Base-by-base conservation (phyloP, 805 yeast species). In the Candida ficus region DNA sequence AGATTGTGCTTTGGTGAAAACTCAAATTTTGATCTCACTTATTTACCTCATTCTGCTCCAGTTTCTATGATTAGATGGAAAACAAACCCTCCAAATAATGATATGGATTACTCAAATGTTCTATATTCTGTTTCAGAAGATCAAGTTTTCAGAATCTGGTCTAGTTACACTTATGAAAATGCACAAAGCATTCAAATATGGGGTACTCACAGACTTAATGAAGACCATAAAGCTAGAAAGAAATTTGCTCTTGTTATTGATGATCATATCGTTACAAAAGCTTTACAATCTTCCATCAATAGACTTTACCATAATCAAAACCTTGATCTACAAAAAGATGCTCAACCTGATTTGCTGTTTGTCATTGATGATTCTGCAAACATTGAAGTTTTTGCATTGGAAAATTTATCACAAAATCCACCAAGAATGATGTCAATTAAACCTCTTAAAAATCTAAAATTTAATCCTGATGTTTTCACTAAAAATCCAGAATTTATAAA, bases 51-150 rank as follows among this genome's bases (percentile, higher is more conserved):
- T 54, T 78, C 81, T 2, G 54, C 69, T 1, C 70, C 70, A 39
- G 76, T 89, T 1, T 68, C 78, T 0, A 65, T 67, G 26, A 56
- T 81, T 29, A 66, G 80, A 41, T 83, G 91, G 90, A 72, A 76
- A 45, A 19, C 28, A 16, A 31, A 29, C 23, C 21, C 19, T n/a
- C 59, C 47, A 37, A 56, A 54, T 40, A 61, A 51, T 48, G 64
- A 56, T n/a, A 28, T 33, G 14, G 26, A 38, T 19, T 70, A 66
- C 31, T 70, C 70, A 14, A 74, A 78, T 42, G 67, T 75, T 1
- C 61, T 89, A 6, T 88, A 81, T 56, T 78, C 95, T 0, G 50
- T 80, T n/a, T 65, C 83, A 22, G 62, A 70, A 14, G 88, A 83
- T 50, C 62, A 70, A 7, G 66, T 70, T 10, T 53, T 90, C 33